Percentiles rank a stretch among this genome's conserved stretches.
These are phyloP conservation scores for Anethum foeniculum DNA, from an alignment of 140 eudicot species.

Conservation along the genomic window DNA sequence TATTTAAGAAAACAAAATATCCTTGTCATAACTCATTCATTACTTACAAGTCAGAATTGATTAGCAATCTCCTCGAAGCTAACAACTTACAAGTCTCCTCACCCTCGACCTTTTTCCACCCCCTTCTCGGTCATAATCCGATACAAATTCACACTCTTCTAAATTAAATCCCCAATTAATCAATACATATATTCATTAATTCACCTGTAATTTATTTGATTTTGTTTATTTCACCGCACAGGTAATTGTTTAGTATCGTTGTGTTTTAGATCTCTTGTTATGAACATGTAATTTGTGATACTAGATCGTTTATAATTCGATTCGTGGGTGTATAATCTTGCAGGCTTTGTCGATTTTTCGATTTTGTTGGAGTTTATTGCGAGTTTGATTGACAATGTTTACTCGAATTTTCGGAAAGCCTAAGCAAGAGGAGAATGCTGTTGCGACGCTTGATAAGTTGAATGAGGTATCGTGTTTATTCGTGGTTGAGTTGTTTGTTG, in stretches of 20 bases:
- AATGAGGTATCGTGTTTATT: slow-evolving; percentile 29
- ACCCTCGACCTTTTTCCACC: background rate
- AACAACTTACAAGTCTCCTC: background rate
- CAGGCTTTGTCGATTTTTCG: slow-evolving; percentile 1
- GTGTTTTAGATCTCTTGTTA: background rate
- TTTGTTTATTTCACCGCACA: background rate
- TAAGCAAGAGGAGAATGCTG: slow-evolving; percentile 39
- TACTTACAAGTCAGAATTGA: background rate
- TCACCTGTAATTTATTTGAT: background rate
- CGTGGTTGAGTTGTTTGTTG: background rate
- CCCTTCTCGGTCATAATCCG: too few relatives aligned
- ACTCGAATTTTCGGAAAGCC: slow-evolving; percentile 42
- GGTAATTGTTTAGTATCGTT: background rate
- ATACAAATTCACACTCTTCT: too few relatives aligned
- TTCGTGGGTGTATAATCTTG: background rate
- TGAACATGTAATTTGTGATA: background rate
- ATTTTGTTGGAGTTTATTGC: slow-evolving; percentile 26
- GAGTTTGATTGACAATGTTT: slow-evolving; percentile 22
- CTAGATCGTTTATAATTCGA: background rate
- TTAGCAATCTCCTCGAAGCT: background rate
- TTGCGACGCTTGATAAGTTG: slow-evolving; percentile 35
- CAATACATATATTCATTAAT: background rate
- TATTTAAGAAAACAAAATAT: too few relatives aligned
- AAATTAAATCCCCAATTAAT: background rate
- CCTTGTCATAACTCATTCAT: background rate